These are phyloP conservation scores for Blumeria hordei DNA, from an alignment of 2,329 filamentous ascomycete genomes.

Conservation along the genomic window DNA sequence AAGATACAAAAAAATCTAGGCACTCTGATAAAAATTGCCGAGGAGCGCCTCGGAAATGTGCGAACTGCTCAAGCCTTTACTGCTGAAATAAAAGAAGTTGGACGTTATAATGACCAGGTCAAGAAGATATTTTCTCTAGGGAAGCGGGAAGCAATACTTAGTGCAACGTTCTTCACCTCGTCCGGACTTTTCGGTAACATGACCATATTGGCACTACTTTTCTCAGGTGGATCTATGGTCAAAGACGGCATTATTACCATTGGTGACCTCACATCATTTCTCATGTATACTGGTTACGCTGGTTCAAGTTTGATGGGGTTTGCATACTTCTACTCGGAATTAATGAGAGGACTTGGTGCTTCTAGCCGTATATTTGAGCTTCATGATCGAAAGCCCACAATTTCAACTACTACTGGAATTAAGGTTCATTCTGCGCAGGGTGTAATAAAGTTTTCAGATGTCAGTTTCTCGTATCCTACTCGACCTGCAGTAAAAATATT, in stretches of 20 bases:
- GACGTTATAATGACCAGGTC: conserved; percentile 78
- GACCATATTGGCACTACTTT: conserved; percentile 76
- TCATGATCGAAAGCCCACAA: conserved; percentile 68
- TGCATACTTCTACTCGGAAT: conserved; percentile 87
- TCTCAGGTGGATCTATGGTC: conserved; percentile 78
- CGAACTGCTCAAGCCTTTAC: conserved; percentile 92
- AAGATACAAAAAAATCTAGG: conserved; percentile 88
- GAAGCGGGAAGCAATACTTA: conserved; percentile 64
- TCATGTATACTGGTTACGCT: conserved; percentile 90
- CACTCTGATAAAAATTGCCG: conserved; percentile 84
- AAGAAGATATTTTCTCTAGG: conserved; percentile 80
- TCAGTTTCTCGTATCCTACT: conserved; percentile 81
- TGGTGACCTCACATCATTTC: conserved; percentile 81
- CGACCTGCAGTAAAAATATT: conserved; percentile 83
- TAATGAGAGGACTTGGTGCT: conserved; percentile 97
- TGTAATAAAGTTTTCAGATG: conserved; percentile 65
- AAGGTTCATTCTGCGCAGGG: conserved; percentile 68
- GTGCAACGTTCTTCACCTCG: conserved; percentile 67
- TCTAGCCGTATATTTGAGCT: conserved; percentile 92
- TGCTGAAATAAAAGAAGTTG: conserved; percentile 73
- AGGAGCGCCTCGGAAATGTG: conserved; percentile 92
- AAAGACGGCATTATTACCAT: conserved; percentile 66
- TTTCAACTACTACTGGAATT: conserved; percentile 62
- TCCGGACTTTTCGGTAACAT: conserved; percentile 90
- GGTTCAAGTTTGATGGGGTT: conserved; percentile 78